Conservation (phyloP, 73 alveolate species). For the Tetrahymena borealis region DNA sequence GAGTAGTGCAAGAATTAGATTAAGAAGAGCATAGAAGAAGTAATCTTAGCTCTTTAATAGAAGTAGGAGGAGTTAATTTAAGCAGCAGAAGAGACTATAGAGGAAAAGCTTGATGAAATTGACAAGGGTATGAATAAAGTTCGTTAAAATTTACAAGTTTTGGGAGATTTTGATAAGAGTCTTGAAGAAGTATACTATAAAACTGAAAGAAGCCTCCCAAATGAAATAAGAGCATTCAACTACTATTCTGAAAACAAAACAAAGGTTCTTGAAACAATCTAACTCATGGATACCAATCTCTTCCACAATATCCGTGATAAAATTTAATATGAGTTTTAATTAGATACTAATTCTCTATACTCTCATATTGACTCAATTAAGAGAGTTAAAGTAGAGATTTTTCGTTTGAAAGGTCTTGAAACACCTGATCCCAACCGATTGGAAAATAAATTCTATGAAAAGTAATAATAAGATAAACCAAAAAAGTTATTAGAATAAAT, state of each 20-base stretch:
- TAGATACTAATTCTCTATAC: conserved; percentile 16
- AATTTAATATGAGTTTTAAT: conserved; percentile 25
- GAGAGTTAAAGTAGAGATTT: conserved; percentile 9
- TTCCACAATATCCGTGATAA: conserved; percentile 5
- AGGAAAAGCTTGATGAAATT: conserved; percentile 24
- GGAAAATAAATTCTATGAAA: conserved; percentile 21
- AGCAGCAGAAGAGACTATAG: conserved; percentile 36
- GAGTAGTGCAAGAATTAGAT: conserved; percentile 5
- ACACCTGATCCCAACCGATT: conserved; percentile 24
- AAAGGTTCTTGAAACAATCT: conserved; percentile 6
- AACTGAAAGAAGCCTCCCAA: conserved; percentile 10
- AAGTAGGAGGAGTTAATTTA: conserved; percentile 25
- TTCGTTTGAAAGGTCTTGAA: conserved; percentile 32
- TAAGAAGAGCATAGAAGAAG: conserved; percentile 12
- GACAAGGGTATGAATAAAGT: conserved; percentile 20
- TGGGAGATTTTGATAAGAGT: neutral
- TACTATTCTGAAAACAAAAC: conserved; percentile 16
- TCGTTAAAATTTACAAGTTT: conserved; percentile 6
- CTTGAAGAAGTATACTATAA: conserved; percentile 13
- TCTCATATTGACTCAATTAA: conserved; percentile 24
- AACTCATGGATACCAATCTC: conserved; percentile 7
- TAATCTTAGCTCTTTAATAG: conserved; percentile 17
- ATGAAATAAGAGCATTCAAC: conserved; percentile 33
- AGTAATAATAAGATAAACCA: conserved; percentile 15
- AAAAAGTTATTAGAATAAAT: conserved; percentile 16